These are phyloP conservation scores for Brassica napus DNA, from an alignment of 345 rosid genomes.

Conservation along the genomic window Da-Ae NC_063436.1:19311501-19312000, in stretches of 20 bases:
- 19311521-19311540: not conserved
- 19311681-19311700: not conserved
- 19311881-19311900: not conserved
- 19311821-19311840: not conserved
- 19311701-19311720: not conserved
- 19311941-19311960: not conserved
- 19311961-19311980: not conserved
- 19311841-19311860: not conserved
- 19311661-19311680: slow-evolving; percentile 1
- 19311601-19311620: slow-evolving; percentile 20
- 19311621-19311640: slow-evolving; percentile 31
- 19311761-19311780: not conserved
- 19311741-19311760: slow-evolving; percentile 11
- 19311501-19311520: not conserved
- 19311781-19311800: not conserved
- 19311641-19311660: not conserved
- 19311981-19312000: slow-evolving; percentile 74
- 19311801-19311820: slow-evolving; percentile 2
- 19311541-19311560: not conserved
- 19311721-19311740: not conserved
- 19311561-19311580: slow-evolving; percentile 7
- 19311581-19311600: slow-evolving; percentile 14
- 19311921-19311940: not conserved
- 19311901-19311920: not conserved
- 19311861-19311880: not conserved